Base-by-base conservation (phyloP, 2,329 filamentous ascomycete genomes). In the Leptographium radiaticola region DNA sequence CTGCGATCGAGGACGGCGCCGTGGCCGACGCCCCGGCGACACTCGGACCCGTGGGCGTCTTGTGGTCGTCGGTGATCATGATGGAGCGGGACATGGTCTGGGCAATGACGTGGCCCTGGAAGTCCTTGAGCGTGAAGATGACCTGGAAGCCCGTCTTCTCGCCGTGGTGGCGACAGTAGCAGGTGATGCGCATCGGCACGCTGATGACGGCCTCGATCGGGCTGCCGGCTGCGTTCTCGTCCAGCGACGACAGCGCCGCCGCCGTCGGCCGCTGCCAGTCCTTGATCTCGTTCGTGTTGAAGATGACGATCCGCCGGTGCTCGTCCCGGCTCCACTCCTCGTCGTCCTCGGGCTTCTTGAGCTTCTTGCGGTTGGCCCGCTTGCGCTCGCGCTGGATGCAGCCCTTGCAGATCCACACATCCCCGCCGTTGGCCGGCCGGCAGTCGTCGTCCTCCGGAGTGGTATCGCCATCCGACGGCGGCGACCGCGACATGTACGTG, bases 61-160 rank as follows among this genome's bases (percentile, higher is more conserved):
- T 97, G 72, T 97, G 91, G 64, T 98, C 91, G 65, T 98, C 91
- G 1, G 93, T 97, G 59, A 97, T 96, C 79, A 96, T 91, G 59
- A 97, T 95, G 0, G 89, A 87, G 53, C 85, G 83, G 20, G 88
- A 89, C 59, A 95, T 84, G 52, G 83, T 81, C 68, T 98, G 91
- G 8, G 89, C 87, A 45, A 97, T 72, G 36, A 95, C 72, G 46
- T 82, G 81, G 61, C 84, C 86, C 58, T 81, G 72, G 63, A 80
- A 80, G 67, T 96, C 88, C 65, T 90, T 95, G 63, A 98, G 76
- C 1, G 91, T 97, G 68, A 97, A 95, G 58, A 98, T 95, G 62
- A 97, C 89, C 59, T 79, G 75, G 69, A 96, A 98, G 2, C 91
- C 91, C 60, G 85, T 74, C 71, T 97, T 97, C 70, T 97, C 93